A percentile compares a stretch with the other conserved stretches of the same genome.
Conservation (phyloP, 2,329 filamentous ascomycete genomes). For the Pseudogymnoascus sp. region DNA sequence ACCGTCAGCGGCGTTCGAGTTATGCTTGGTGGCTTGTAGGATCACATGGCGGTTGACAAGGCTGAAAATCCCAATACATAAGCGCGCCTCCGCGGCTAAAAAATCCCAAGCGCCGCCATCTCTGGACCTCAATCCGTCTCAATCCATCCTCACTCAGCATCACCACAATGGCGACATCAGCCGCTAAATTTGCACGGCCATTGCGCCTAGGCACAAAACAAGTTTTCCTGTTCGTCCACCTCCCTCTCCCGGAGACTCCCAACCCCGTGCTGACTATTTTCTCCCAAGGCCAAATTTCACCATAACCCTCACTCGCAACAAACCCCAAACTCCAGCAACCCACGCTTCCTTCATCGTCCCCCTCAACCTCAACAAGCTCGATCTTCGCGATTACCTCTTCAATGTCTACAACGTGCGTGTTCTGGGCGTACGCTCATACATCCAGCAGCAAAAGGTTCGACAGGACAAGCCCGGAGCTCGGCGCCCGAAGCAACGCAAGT, state of each 20-base stretch:
- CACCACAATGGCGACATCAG: conserved; percentile 2
- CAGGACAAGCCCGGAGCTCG: conserved; percentile 37
- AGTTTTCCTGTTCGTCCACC: conserved; percentile 37
- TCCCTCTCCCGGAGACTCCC: not conserved
- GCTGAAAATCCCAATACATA: not conserved
- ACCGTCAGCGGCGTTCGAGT: not conserved
- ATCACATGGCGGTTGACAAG: not conserved
- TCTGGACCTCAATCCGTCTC: conserved; percentile 4
- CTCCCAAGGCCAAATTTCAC: conserved; percentile 70
- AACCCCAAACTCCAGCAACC: conserved; percentile 60
- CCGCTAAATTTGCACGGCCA: conserved; percentile 6
- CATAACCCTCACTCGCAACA: conserved; percentile 67
- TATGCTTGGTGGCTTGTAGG: not conserved
- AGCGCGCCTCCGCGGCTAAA: conserved; percentile 10
- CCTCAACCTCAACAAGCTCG: conserved; percentile 89
- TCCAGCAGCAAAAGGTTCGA: conserved; percentile 61
- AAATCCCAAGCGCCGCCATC: conserved; percentile 9
- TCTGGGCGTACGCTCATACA: conserved; percentile 66
- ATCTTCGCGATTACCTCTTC: conserved; percentile 89
- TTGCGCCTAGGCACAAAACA: conserved; percentile 33
- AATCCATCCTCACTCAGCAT: conserved; percentile 5
- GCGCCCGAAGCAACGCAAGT: conserved; percentile 41
- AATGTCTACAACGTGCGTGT: conserved; percentile 74
- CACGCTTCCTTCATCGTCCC: conserved; percentile 89
- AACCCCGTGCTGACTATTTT: not conserved